These are phyloP conservation scores for Fusarium sororula DNA, from an alignment of 2,329 filamentous ascomycete species.

Conservation along the genomic window DNA sequence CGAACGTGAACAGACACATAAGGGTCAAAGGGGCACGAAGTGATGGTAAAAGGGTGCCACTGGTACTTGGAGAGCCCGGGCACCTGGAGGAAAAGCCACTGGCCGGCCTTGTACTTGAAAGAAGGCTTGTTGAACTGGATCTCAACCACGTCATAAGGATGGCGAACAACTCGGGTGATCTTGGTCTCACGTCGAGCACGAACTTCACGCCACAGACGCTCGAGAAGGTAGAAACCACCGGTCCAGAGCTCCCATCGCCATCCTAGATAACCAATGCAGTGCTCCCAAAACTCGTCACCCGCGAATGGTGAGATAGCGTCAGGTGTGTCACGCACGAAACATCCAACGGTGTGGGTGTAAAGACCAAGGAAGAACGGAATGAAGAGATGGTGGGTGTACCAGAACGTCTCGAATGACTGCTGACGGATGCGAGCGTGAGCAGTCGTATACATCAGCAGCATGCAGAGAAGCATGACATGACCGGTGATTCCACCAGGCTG, in stretches of 20 bases:
- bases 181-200: slow-evolving; percentile 83
- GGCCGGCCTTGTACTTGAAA: slow-evolving; percentile 97
- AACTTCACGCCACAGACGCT: slow-evolving; percentile 91
- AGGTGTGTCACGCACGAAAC: slow-evolving; percentile 88
- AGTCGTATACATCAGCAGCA: slow-evolving; percentile 98
- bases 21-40: slow-evolving; percentile 94
- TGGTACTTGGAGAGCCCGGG: slow-evolving; percentile 88
- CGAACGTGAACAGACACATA: slow-evolving; percentile 95
- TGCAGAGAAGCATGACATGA: slow-evolving; percentile 98
- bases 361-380: slow-evolving; percentile 92
- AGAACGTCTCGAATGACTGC: slow-evolving; percentile 98
- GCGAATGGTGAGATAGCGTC: slow-evolving; percentile 84
- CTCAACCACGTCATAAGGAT: slow-evolving; percentile 97
- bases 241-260: slow-evolving; percentile 97
- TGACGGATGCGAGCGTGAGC: slow-evolving; percentile 93
- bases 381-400: slow-evolving; percentile 99
- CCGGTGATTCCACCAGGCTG: slow-evolving; percentile 92
- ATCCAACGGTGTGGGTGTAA: slow-evolving; percentile 95
- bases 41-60: slow-evolving; percentile 99
- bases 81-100: slow-evolving; percentile 97
- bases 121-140: slow-evolving; percentile 96
- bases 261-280: slow-evolving; percentile 94
- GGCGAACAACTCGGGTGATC: slow-evolving; percentile 92
- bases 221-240: slow-evolving; percentile 84
- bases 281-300: slow-evolving; percentile 82